A percentile compares a stretch with the other conserved stretches of the same genome.
phyloP scores from a whole-genome alignment of 192 early-diverging fungal species.

The Paraglomus occultum region DNA sequence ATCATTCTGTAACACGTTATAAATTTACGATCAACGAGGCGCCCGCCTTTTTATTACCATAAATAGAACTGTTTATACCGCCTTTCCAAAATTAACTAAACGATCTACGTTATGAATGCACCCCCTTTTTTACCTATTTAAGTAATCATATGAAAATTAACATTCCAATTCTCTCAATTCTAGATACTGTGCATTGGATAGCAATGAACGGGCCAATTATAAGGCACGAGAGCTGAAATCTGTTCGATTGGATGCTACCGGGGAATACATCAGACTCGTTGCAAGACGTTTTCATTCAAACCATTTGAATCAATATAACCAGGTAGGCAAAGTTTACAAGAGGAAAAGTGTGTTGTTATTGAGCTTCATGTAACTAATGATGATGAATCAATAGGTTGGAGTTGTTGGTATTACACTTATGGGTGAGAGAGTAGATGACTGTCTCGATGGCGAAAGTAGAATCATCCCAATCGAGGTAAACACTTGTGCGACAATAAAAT shows the following conservation, averaged over 20 bases:
- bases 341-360: not conserved
- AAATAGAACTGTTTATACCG: slow-evolving; percentile 10
- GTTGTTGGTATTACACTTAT: slow-evolving; percentile 61
- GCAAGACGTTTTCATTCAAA: slow-evolving; percentile 71
- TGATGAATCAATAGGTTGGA: slow-evolving; percentile 49
- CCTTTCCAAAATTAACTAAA: slow-evolving; percentile 2
- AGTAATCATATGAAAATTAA: not conserved
- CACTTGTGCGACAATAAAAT: not conserved
- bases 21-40: slow-evolving; percentile 19
- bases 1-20: too few relatives aligned
- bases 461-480: slow-evolving; percentile 26
- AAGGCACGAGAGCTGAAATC: slow-evolving; percentile 74
- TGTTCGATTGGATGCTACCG: slow-evolving; percentile 65
- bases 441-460: slow-evolving; percentile 23
- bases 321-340: slow-evolving; percentile 43
- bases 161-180: slow-evolving; percentile 7
- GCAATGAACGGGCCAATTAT: slow-evolving; percentile 58
- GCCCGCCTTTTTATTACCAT: slow-evolving; percentile 15
- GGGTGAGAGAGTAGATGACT: slow-evolving; percentile 48
- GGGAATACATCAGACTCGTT: slow-evolving; percentile 66
- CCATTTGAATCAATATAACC: slow-evolving; percentile 71
- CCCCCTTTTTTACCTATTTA: not conserved
- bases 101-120: not conserved
- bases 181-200: slow-evolving; percentile 67
- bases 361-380: not conserved